A percentile compares a stretch with the other conserved stretches of the same genome.
These are phyloP conservation scores for Castanea sativa DNA, from an alignment of 306 rosid genomes.

Conservation along the genomic window DNA sequence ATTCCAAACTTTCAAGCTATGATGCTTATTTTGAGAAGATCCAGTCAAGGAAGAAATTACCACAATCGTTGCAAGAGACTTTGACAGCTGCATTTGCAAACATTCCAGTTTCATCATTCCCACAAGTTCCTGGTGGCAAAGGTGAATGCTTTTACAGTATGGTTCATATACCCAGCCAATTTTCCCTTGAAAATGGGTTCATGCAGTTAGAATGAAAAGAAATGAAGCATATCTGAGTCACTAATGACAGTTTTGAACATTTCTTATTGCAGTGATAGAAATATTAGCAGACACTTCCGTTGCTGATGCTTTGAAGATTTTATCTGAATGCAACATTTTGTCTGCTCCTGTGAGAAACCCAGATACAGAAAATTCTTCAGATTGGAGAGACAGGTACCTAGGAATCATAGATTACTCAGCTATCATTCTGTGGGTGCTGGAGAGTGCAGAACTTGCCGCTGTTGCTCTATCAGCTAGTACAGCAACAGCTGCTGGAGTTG, in stretches of 20 bases:
- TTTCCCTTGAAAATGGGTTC: neutral
- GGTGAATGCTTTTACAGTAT: conserved; percentile 40
- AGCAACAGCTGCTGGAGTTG: conserved; percentile 86
- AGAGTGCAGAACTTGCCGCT: conserved; percentile 86
- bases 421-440: conserved; percentile 85
- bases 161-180: too few relatives aligned
- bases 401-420: conserved; percentile 87
- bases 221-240: neutral
- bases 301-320: conserved; percentile 61
- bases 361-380: conserved; percentile 39
- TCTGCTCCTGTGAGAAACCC: conserved; percentile 81
- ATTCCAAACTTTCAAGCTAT: conserved; percentile 39
- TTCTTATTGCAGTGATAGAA: conserved; percentile 62
- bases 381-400: conserved; percentile 80
- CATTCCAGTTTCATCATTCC: conserved; percentile 82
- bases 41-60: conserved; percentile 83
- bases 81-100: conserved; percentile 72
- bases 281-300: conserved; percentile 67
- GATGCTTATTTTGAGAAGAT: conserved; percentile 64
- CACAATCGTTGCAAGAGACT: conserved; percentile 57
- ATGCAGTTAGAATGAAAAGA: neutral
- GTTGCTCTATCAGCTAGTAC: conserved; percentile 73
- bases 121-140: conserved; percentile 74
- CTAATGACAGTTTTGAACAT: conserved; percentile 8
- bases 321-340: conserved; percentile 77